Percentiles rank a stretch among this genome's conserved stretches.
Conservation (phyloP, 345 rosid species). For the Eucalyptus curtisii region DNA sequence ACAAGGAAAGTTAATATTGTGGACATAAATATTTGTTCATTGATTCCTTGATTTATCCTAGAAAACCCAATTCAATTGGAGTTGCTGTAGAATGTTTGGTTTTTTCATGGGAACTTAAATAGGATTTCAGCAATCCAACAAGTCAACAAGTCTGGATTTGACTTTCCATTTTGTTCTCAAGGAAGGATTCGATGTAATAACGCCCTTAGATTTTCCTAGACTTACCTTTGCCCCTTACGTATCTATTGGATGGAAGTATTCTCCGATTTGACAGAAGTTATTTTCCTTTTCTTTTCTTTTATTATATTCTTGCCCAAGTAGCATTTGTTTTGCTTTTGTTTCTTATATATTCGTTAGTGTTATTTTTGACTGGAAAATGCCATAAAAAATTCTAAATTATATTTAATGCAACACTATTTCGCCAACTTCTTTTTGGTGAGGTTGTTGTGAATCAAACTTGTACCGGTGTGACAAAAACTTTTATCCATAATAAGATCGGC, state of each 20-base stretch:
- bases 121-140: background rate
- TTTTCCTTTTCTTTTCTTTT: background rate
- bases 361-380: background rate
- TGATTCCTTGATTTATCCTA: background rate
- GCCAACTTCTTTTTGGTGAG: background rate
- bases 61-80: background rate
- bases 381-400: background rate
- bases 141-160: background rate
- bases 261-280: background rate
- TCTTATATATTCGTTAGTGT: too few species aligned
- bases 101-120: too few species aligned
- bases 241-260: accelerated
- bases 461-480: background rate
- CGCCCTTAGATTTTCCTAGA: background rate
- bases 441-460: accelerated
- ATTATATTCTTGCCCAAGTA: background rate
- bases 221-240: background rate
- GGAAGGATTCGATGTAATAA: background rate
- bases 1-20: background rate
- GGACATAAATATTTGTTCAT: background rate
- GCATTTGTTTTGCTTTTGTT: background rate
- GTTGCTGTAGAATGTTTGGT: background rate
- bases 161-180: background rate
- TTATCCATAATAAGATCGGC: background rate
- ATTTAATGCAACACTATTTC: background rate